These are phyloP conservation scores for Inga leiocalycina DNA, from an alignment of 306 rosid species.

Conservation along the genomic window DNA sequence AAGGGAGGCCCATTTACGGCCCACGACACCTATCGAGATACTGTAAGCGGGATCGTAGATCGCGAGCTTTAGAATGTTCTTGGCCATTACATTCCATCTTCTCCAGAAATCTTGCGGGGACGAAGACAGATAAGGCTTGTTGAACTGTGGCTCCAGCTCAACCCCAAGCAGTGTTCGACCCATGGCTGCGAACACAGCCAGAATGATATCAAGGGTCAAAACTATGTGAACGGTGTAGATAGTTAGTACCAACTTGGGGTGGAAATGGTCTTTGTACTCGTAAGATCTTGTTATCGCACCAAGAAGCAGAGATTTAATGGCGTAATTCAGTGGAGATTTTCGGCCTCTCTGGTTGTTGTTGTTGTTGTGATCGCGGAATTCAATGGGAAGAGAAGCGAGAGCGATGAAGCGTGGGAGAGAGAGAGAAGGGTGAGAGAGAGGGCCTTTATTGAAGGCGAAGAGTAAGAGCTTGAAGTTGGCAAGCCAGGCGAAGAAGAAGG, in stretches of 20 bases:
- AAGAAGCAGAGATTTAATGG: slow-evolving; percentile 18
- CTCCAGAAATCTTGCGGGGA: slow-evolving; percentile 66
- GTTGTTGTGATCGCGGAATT: neutral
- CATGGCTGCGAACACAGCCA: slow-evolving; percentile 34
- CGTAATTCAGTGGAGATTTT: slow-evolving; percentile 6
- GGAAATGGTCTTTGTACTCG: slow-evolving; percentile 6
- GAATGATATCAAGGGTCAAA: slow-evolving; percentile 38
- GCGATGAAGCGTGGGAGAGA: too few relatives aligned
- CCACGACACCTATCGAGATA: neutral
- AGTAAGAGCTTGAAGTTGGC: slow-evolving; percentile 48
- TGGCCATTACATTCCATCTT: slow-evolving; percentile 55
- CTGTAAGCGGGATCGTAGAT: slow-evolving; percentile 42
- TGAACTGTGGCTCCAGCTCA: slow-evolving; percentile 51
- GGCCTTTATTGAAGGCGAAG: slow-evolving; percentile 45
- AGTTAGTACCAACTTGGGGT: slow-evolving; percentile 20
- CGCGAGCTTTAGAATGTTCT: slow-evolving; percentile 37
- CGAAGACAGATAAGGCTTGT: slow-evolving; percentile 49
- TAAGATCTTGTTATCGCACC: slow-evolving; percentile 4
- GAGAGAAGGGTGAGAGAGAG: slow-evolving; percentile 29
- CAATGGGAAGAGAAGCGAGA: too few relatives aligned
- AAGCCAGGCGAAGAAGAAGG: slow-evolving; percentile 50
- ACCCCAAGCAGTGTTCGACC: slow-evolving; percentile 31
- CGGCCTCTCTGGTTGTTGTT: neutral
- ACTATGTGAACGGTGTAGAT: slow-evolving; percentile 37
- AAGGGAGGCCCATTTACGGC: slow-evolving; percentile 33